Conservation (phyloP, 805 yeast genomes). For the Metschnikowia continentalis region DNA sequence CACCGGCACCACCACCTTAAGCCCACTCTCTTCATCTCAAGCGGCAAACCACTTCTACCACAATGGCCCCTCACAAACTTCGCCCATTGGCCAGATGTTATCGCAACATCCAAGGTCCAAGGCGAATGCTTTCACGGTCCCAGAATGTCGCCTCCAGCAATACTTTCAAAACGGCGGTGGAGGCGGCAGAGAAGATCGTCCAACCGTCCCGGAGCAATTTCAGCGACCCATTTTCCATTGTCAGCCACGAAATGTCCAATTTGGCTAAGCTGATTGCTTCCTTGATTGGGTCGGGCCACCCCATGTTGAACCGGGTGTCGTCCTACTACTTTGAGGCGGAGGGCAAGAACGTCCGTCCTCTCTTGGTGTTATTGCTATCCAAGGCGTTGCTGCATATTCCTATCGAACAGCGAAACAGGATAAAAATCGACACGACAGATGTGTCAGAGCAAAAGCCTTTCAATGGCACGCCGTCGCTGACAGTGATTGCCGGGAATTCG, state of each 20-base stretch:
- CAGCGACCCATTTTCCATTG: constrained; percentile 85
- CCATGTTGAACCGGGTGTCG: constrained; percentile 87
- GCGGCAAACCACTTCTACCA: background rate
- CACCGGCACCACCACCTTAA: constrained; percentile 1
- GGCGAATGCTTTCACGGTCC: background rate
- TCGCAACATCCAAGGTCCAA: background rate
- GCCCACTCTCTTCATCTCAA: background rate
- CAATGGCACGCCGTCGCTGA: constrained; percentile 50
- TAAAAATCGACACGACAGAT: constrained; percentile 58
- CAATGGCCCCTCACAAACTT: background rate
- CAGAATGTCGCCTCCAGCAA: background rate
- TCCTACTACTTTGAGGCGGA: constrained; percentile 93
- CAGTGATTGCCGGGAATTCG: constrained; percentile 57
- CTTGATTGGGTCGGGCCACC: constrained; percentile 90
- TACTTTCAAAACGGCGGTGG: constrained; percentile 52
- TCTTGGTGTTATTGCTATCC: constrained; percentile 77
- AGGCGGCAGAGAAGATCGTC: constrained; percentile 70
- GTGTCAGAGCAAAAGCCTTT: constrained; percentile 63
- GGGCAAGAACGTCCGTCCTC: constrained; percentile 92
- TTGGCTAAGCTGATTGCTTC: constrained; percentile 82
- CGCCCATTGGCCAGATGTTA: constrained; percentile 1
- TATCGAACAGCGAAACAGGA: constrained; percentile 56
- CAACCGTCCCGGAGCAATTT: constrained; percentile 44
- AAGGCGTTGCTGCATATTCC: constrained; percentile 81
- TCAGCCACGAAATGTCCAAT: constrained; percentile 87